Evolutionary conservation across 164 flowering plant species (phyloP), one percentile per base, ranked within the genome.

Genomic region (Liriodendron chinense): DNA sequence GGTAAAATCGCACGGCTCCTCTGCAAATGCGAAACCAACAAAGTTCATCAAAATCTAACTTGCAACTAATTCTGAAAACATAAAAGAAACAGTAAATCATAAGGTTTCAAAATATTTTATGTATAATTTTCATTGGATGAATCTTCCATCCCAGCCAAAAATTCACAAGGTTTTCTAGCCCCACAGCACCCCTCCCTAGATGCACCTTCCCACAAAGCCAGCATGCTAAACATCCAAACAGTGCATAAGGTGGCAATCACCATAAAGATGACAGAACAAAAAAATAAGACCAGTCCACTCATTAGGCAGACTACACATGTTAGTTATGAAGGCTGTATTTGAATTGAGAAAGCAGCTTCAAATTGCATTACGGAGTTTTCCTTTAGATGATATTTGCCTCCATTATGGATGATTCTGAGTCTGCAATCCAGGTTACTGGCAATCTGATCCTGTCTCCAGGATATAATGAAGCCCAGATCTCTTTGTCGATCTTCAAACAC

Each of bases 1-100:
- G 96, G 82, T 81, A 96, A 82, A 96, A 96, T 43, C 99, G 88
- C 64, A 91, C 97, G 73, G 90, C 91, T 74, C 99, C 99, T 84
- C 99, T 96, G 95, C 84, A 63, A 13, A 23, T 24, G 28, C 24
- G 16, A 70, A 75, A 9, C 56, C 23, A 48, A 50, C 7, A 5
- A 18, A 62, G 68, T 75, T 69, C 21, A 62, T 20, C 26, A 21
- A 72, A 28, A 12, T 72, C 65, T 59, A 26, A 56, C 20, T 9
- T 16, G 1, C 53, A 75, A 64, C 61, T 68, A 50, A 14, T 23
- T 5, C 20, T 12, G 48, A 26, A 23, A 26, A 69, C 25, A 28
- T 69, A 14, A 64, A 64, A 21, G 24, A 64, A 8, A 21, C 26
- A 21, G 26, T 64, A 26, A 23, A 6, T 64, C 26, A 64, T 24